Percentiles rank a stretch among this genome's conserved stretches.
Evolutionary conservation across 768 basidiomycete species (phyloP).

Genomic region (Leccinum subtestaceum): DNA sequence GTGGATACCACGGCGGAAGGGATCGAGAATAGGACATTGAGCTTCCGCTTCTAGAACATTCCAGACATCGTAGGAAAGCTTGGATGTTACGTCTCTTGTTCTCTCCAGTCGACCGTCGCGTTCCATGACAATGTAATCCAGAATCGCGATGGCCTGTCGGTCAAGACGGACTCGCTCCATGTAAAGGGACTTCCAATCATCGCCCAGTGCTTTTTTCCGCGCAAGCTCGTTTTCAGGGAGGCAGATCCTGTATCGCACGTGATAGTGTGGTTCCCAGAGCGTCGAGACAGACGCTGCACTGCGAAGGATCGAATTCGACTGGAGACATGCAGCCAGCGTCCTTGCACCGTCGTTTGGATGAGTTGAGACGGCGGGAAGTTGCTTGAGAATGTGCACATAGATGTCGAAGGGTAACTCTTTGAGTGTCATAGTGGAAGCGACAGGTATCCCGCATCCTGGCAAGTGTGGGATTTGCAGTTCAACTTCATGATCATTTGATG

Average conservation of each 20-base stretch:
- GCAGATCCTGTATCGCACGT: constrained; percentile 44
- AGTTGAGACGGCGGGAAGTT: constrained; percentile 31
- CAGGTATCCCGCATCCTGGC: not conserved
- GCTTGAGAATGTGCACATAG: constrained; percentile 36
- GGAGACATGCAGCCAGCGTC: constrained; percentile 42
- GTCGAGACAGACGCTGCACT: constrained; percentile 40
- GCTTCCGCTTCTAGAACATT: constrained; percentile 46
- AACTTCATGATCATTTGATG: not conserved
- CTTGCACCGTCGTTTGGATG: constrained; percentile 23
- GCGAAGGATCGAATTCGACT: constrained; percentile 37
- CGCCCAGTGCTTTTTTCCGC: constrained; percentile 28
- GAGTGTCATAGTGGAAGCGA: constrained; percentile 15
- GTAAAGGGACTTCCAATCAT: constrained; percentile 50
- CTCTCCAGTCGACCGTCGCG: constrained; percentile 38
- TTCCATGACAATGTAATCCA: constrained; percentile 41
- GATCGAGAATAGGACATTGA: constrained; percentile 33
- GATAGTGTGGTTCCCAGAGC: constrained; percentile 57
- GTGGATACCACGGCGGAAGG: constrained; percentile 21
- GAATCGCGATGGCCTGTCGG: constrained; percentile 34
- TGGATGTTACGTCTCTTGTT: constrained; percentile 39
- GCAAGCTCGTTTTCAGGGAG: constrained; percentile 36
- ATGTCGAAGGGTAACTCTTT: constrained; percentile 35
- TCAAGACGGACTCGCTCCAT: constrained; percentile 45
- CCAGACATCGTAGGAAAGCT: constrained; percentile 53
- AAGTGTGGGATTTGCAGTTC: constrained; percentile 1